A percentile compares a stretch with the other conserved stretches of the same genome.
These are phyloP conservation scores for Trametes punicea DNA, from an alignment of 768 basidiomycete species.

Conservation along the genomic window DNA sequence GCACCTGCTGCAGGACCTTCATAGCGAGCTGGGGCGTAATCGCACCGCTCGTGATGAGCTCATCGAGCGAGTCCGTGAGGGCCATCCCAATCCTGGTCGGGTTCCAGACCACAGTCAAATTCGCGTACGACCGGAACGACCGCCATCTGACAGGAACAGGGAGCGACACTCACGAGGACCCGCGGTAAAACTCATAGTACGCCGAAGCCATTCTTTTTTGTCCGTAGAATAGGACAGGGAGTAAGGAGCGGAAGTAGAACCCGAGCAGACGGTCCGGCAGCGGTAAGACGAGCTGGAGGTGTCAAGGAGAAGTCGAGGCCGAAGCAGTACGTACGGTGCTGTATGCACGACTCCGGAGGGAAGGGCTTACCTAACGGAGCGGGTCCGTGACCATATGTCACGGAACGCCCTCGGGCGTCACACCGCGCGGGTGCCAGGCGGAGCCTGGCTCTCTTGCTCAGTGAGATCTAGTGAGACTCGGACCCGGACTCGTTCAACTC, in stretches of 20 bases:
- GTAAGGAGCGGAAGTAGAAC: background rate
- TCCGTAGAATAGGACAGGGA: background rate
- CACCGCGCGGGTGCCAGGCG: too few species aligned
- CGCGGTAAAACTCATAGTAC: slow-evolving; percentile 92
- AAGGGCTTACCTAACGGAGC: background rate
- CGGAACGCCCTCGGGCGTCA: too few species aligned
- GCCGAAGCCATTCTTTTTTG: slow-evolving; percentile 62
- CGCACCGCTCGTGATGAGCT: slow-evolving; percentile 93
- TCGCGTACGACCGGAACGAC: background rate
- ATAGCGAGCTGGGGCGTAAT: slow-evolving; percentile 99
- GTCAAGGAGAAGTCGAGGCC: too few species aligned
- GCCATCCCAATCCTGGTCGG: slow-evolving; percentile 89
- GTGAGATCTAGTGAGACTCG: too few species aligned
- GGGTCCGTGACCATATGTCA: too few species aligned
- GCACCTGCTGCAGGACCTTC: slow-evolving; percentile 95
- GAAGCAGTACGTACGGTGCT: too few species aligned
- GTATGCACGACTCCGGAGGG: background rate
- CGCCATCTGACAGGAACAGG: background rate
- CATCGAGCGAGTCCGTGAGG: slow-evolving; percentile 96
- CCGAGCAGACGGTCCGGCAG: background rate
- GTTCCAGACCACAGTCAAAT: slow-evolving; percentile 6
- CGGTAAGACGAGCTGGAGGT: background rate
- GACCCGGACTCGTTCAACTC: too few species aligned
- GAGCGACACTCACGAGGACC: slow-evolving; percentile 69
- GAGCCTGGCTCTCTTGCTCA: too few species aligned